phyloP scores from a whole-genome alignment of 768 basidiomycete species.

The Mycena haematopus region DNA sequence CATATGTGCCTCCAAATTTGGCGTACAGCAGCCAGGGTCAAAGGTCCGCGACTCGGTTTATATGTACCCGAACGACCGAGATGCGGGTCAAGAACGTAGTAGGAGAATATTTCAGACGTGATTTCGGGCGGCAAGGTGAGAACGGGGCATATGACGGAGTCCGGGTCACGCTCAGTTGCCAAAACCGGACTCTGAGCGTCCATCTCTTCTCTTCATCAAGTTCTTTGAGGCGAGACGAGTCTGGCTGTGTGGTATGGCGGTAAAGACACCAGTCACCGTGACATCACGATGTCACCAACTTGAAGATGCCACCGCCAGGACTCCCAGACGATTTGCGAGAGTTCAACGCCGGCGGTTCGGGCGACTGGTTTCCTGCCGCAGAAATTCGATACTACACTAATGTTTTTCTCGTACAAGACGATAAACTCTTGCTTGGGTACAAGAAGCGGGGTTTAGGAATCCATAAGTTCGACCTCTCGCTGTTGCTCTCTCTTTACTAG shows the following conservation, averaged over 20 bases:
- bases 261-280: too few relatives aligned
- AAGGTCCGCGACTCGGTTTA: not conserved
- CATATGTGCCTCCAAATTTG: slow-evolving; percentile 16
- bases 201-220: slow-evolving; percentile 18
- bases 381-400: slow-evolving; percentile 63
- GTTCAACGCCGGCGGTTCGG: slow-evolving; percentile 14
- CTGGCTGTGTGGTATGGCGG: too few relatives aligned
- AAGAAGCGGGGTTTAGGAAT: slow-evolving; percentile 83
- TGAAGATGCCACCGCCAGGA: slow-evolving; percentile 22
- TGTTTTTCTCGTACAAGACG: slow-evolving; percentile 65
- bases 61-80: not conserved
- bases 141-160: slow-evolving; percentile 12
- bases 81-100: slow-evolving; percentile 6
- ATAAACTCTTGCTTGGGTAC: slow-evolving; percentile 72
- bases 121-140: slow-evolving; percentile 19
- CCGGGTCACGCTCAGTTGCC: not conserved
- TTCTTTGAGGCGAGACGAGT: slow-evolving; percentile 7
- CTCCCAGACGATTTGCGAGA: not conserved
- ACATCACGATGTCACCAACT: too few relatives aligned
- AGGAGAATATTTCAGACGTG: slow-evolving; percentile 8
- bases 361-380: slow-evolving; percentile 27
- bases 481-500: not conserved
- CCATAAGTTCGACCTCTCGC: slow-evolving; percentile 53
- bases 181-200: not conserved
- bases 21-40: slow-evolving; percentile 15